Conservation (phyloP, 1,284 basidiomycete genomes). For the Malassezia arunalokei region DNA sequence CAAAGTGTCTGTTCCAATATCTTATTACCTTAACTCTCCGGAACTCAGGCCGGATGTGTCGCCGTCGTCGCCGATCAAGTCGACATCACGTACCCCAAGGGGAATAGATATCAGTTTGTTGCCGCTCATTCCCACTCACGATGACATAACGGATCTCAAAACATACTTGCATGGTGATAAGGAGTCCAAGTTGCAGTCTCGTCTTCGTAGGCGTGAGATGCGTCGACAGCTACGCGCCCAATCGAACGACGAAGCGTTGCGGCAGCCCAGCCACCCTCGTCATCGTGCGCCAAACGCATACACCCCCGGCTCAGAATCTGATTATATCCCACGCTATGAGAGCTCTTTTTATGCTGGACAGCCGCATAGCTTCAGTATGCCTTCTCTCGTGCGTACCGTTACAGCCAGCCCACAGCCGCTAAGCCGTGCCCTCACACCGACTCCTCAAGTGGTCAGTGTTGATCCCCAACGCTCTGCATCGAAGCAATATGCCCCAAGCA, state of each 20-base stretch:
- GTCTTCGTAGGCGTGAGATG: not conserved
- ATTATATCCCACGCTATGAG: not conserved
- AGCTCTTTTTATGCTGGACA: not conserved
- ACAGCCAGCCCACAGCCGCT: not conserved
- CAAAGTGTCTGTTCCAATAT: constrained; percentile 11
- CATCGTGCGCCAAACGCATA: not conserved
- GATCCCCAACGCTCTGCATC: not conserved
- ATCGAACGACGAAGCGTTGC: not conserved
- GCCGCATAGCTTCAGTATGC: not conserved
- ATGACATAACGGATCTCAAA: constrained; percentile 3
- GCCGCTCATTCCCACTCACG: constrained; percentile 7
- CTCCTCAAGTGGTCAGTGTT: no score
- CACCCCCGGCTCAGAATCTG: not conserved
- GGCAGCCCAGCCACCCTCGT: not conserved
- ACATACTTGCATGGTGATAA: constrained; percentile 4
- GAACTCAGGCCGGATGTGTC: not conserved
- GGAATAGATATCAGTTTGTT: constrained; percentile 8
- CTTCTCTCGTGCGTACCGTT: not conserved
- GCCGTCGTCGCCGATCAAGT: not conserved
- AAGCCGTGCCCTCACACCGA: not conserved
- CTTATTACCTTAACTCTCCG: not conserved
- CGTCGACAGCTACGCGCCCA: not conserved
- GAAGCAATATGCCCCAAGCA: not conserved
- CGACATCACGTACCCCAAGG: not conserved
- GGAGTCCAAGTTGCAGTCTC: not conserved